These are phyloP conservation scores for Boletus tylopilopsis DNA, from an alignment of 768 basidiomycete genomes.

Conservation along the genomic window DNA sequence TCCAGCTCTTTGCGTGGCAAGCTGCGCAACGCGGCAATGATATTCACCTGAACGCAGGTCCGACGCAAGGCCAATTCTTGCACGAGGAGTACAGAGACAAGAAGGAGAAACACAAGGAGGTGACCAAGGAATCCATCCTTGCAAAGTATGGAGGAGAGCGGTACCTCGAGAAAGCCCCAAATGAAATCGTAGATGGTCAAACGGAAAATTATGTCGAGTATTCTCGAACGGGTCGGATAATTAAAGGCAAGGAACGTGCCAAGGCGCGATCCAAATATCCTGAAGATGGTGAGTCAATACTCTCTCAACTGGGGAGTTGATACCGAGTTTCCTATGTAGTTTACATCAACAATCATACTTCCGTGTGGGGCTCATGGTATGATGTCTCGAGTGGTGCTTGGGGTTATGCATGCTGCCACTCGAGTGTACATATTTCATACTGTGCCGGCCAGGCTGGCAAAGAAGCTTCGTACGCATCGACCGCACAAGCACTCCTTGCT, in stretches of 20 bases:
- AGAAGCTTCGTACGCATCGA: slow-evolving; percentile 71
- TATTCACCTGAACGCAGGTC: slow-evolving; percentile 93
- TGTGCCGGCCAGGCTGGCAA: slow-evolving; percentile 88
- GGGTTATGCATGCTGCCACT: slow-evolving; percentile 97
- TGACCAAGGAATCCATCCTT: slow-evolving; percentile 84
- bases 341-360: slow-evolving; percentile 87
- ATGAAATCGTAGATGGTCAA: slow-evolving; percentile 90
- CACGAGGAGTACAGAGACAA: slow-evolving; percentile 90
- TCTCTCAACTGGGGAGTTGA: background rate
- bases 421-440: slow-evolving; percentile 79
- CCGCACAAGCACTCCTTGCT: slow-evolving; percentile 61
- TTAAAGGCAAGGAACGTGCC: slow-evolving; percentile 88
- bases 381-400: slow-evolving; percentile 64
- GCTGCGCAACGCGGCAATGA: slow-evolving; percentile 91
- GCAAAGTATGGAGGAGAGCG: slow-evolving; percentile 93
- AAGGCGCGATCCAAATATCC: slow-evolving; percentile 91
- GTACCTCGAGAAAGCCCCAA: slow-evolving; percentile 86
- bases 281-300: slow-evolving; percentile 73
- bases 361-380: slow-evolving; percentile 99
- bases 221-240: slow-evolving; percentile 82
- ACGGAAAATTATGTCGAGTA: slow-evolving; percentile 98
- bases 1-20: slow-evolving; percentile 98
- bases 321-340: slow-evolving; percentile 43
- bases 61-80: slow-evolving; percentile 90
- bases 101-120: slow-evolving; percentile 88